These are phyloP conservation scores for Boletus rubropictus DNA, from an alignment of 768 basidiomycete species.

Conservation along the genomic window DNA sequence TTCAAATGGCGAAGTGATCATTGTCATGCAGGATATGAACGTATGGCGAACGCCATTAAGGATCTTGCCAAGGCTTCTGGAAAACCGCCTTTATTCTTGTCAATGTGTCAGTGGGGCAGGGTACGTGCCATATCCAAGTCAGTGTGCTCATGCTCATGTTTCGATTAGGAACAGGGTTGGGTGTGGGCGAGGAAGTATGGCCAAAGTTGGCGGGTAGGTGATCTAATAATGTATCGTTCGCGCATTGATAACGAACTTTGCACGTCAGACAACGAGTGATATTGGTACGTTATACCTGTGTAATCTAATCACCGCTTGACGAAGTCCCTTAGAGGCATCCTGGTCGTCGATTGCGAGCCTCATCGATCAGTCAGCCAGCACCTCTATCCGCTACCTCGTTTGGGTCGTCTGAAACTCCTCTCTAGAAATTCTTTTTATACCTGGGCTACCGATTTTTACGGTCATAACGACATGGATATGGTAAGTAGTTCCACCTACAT, in stretches of 20 bases:
- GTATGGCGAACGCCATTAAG: constrained; percentile 55
- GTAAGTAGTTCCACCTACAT: constrained; percentile 30
- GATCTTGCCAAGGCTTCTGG: constrained; percentile 43
- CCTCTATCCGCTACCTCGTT: not conserved
- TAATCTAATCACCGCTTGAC: not conserved
- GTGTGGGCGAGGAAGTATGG: constrained; percentile 54
- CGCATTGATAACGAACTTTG: constrained; percentile 2
- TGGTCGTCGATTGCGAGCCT: constrained; percentile 51
- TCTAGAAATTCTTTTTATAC: constrained; percentile 61
- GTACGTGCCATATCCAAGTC: constrained; percentile 31
- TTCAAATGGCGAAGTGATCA: not conserved
- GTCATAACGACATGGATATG: constrained; percentile 66
- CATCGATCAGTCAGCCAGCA: constrained; percentile 44
- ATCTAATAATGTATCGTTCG: not conserved
- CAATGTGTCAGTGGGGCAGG: constrained; percentile 64
- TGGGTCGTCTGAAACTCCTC: not conserved
- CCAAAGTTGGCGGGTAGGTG: constrained; percentile 59
- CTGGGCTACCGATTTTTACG: constrained; percentile 60
- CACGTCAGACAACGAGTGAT: constrained; percentile 44
- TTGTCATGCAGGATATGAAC: constrained; percentile 44
- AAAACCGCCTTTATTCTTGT: constrained; percentile 52
- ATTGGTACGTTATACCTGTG: constrained; percentile 32
- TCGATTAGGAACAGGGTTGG: constrained; percentile 53
- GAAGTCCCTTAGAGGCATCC: constrained; percentile 30
- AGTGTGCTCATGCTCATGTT: not conserved